Conservation (phyloP, 2,329 filamentous ascomycete species). For the Byssochlamys sp. region DNA sequence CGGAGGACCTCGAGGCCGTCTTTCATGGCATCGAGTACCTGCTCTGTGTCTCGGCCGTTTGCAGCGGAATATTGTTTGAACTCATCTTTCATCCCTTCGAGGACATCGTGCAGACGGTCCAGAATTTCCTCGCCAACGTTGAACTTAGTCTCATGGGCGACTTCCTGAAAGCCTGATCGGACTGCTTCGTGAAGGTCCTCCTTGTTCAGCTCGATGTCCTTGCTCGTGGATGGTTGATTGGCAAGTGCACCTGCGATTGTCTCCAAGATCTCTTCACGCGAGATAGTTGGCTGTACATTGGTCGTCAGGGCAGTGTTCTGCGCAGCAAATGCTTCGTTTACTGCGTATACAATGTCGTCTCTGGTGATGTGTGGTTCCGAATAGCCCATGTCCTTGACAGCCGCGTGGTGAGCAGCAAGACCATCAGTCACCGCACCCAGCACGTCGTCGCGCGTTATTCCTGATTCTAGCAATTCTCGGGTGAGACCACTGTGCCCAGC, state of each 20-base stretch:
- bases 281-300: constrained; percentile 35
- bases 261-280: constrained; percentile 46
- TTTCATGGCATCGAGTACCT: constrained; percentile 77
- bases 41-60: constrained; percentile 72
- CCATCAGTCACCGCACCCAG: constrained; percentile 52
- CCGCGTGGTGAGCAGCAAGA: constrained; percentile 38
- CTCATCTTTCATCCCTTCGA: constrained; percentile 53
- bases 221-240: constrained; percentile 32
- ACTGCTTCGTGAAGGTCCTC: constrained; percentile 51
- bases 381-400: constrained; percentile 46
- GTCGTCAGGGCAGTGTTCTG: constrained; percentile 28
- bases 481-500: constrained; percentile 16
- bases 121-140: constrained; percentile 51
- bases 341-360: constrained; percentile 13
- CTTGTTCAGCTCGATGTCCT: constrained; percentile 52
- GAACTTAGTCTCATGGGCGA: constrained; percentile 41
- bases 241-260: constrained; percentile 53
- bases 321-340: constrained; percentile 19
- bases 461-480: constrained; percentile 21
- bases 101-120: constrained; percentile 48
- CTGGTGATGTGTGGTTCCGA: constrained; percentile 22
- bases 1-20: constrained; percentile 77
- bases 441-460: constrained; percentile 47
- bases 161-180: constrained; percentile 46
- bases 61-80: constrained; percentile 72